Conservation (phyloP, 2,329 filamentous ascomycete species). For the Fusarium penzigii region DNA sequence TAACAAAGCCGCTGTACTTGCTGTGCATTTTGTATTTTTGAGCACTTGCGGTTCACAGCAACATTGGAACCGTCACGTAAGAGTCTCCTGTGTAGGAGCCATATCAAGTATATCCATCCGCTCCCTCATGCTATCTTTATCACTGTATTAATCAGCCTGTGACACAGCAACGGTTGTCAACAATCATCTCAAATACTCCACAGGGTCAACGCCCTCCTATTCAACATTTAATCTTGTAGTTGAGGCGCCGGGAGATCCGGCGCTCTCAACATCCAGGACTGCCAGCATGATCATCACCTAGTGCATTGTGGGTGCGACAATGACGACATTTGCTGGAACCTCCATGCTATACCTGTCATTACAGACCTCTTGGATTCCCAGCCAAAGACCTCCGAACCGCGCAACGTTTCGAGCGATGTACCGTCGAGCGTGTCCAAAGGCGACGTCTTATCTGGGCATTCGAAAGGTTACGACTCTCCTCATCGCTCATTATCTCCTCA, state of each 20-base stretch:
- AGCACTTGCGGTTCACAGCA: not conserved
- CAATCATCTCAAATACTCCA: too few relatives aligned
- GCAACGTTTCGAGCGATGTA: not conserved
- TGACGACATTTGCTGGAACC: not conserved
- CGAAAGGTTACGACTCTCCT: not conserved
- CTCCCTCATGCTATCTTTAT: too few relatives aligned
- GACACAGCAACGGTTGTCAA: too few relatives aligned
- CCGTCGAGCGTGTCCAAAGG: not conserved
- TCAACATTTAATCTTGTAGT: not conserved
- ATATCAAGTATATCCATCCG: too few relatives aligned
- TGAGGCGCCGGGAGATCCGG: not conserved
- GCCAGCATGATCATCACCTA: not conserved
- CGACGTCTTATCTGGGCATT: not conserved
- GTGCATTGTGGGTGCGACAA: not conserved
- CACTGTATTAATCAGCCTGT: too few relatives aligned
- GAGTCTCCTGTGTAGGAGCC: too few relatives aligned
- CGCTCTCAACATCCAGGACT: not conserved
- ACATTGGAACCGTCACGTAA: too few relatives aligned
- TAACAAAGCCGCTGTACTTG: not conserved
- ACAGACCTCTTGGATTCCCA: not conserved
- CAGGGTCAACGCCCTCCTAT: not conserved
- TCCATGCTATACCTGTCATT: not conserved
- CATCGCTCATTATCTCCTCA: not conserved
- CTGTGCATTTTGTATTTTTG: not conserved
- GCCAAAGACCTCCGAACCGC: not conserved